Evolutionary conservation across 257 asterid species (phyloP).

Genomic region (Catharanthus roseus): DNA sequence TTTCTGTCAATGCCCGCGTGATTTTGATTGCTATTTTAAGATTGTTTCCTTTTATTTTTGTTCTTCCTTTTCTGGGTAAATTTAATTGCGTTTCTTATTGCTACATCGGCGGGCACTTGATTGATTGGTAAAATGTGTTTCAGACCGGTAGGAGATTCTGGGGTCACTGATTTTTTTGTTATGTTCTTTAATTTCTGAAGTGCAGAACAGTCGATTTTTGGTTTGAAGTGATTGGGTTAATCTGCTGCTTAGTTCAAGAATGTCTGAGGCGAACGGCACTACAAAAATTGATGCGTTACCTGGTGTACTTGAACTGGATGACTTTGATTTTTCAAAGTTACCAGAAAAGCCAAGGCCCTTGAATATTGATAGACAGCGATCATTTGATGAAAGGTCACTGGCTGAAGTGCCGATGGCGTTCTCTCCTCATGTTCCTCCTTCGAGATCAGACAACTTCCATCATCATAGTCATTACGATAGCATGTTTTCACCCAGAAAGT

Average conservation of each 20-base stretch:
- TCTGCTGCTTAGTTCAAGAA: slow-evolving; percentile 21
- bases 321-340: slow-evolving; percentile 49
- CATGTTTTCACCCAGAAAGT: slow-evolving; percentile 45
- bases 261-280: slow-evolving; percentile 37
- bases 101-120: not conserved
- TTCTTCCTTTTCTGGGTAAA: too few relatives aligned
- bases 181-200: slow-evolving; percentile 13
- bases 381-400: slow-evolving; percentile 60
- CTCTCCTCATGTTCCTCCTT: slow-evolving; percentile 61
- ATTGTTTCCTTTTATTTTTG: too few relatives aligned
- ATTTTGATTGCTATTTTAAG: not conserved
- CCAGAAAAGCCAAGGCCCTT: slow-evolving; percentile 34
- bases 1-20: not conserved
- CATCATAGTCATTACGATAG: slow-evolving; percentile 41
- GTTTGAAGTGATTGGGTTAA: not conserved
- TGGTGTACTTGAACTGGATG: slow-evolving; percentile 39
- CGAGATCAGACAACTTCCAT: slow-evolving; percentile 36
- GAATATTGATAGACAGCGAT: slow-evolving; percentile 62
- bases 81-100: not conserved
- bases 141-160: not conserved
- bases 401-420: slow-evolving; percentile 37
- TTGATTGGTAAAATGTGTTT: not conserved
- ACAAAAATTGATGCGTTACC: slow-evolving; percentile 28
- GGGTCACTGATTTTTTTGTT: not conserved
- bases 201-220: slow-evolving; percentile 19